These are phyloP conservation scores for Dioszegia hungarica DNA, from an alignment of 768 basidiomycete genomes.

Conservation along the genomic window DNA sequence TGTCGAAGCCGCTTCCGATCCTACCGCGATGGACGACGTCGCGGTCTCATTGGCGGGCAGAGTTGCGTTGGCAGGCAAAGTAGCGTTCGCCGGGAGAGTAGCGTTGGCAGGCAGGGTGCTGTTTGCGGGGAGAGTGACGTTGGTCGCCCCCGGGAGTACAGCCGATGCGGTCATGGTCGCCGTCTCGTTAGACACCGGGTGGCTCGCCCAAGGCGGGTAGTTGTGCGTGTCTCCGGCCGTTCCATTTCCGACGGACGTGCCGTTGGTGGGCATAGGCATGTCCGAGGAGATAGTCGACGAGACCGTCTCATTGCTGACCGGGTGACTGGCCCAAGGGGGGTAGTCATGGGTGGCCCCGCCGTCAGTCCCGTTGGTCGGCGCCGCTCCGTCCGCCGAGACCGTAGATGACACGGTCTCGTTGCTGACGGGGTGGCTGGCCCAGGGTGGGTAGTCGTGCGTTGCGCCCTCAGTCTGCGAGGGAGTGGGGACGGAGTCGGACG, in stretches of 20 bases:
- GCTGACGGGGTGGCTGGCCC: neutral
- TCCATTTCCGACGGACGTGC: neutral
- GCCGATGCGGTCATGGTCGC: neutral
- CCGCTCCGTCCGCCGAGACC: neutral
- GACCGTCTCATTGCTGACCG: neutral
- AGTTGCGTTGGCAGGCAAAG: neutral
- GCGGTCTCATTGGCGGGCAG: neutral
- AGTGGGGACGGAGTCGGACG: neutral
- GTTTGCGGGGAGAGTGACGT: neutral
- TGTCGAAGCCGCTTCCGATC: no score
- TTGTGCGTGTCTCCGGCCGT: neutral
- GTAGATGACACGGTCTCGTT: neutral
- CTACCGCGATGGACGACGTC: neutral
- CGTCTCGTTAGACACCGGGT: slow-evolving; percentile 3
- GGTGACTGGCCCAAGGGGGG: neutral
- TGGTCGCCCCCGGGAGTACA: neutral
- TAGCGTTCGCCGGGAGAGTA: neutral
- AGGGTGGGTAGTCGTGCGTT: slow-evolving; percentile 10
- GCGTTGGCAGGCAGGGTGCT: neutral
- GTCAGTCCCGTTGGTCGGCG: slow-evolving; percentile 2
- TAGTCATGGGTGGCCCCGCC: slow-evolving; percentile 14
- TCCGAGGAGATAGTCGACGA: neutral
- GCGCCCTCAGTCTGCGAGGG: slow-evolving; percentile 9
- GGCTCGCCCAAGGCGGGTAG: slow-evolving; percentile 13
- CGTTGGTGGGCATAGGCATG: neutral